Evolutionary conservation across 768 basidiomycete species (phyloP).

Genomic region (Boletus huronensis): DNA sequence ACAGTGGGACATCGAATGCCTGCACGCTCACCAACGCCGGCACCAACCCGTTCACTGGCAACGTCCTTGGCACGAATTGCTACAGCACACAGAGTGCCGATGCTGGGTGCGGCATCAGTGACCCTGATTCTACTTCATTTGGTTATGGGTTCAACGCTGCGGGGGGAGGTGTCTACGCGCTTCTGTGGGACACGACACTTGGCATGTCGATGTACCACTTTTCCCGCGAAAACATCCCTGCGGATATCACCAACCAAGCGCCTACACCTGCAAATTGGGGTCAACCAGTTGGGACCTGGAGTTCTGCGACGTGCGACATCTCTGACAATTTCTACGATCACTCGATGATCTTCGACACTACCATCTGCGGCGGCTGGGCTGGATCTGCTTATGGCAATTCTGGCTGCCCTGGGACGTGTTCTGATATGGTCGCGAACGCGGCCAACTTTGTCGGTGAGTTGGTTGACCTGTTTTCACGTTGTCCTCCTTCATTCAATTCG

Average conservation of each 20-base stretch:
- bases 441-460: slow-evolving; percentile 49
- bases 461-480: neutral
- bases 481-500: neutral
- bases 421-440: slow-evolving; percentile 48
- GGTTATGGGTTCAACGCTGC: slow-evolving; percentile 28
- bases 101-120: slow-evolving; percentile 47
- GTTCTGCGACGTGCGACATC: slow-evolving; percentile 47
- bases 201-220: slow-evolving; percentile 60
- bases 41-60: slow-evolving; percentile 10
- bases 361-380: slow-evolving; percentile 34
- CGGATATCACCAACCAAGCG: slow-evolving; percentile 43
- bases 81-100: slow-evolving; percentile 40
- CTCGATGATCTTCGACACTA: slow-evolving; percentile 39
- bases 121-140: slow-evolving; percentile 41
- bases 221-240: slow-evolving; percentile 45
- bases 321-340: slow-evolving; percentile 48
- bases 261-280: slow-evolving; percentile 52
- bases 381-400: slow-evolving; percentile 17
- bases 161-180: slow-evolving; percentile 54
- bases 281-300: slow-evolving; percentile 49
- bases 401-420: slow-evolving; percentile 43
- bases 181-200: slow-evolving; percentile 43
- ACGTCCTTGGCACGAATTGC: slow-evolving; percentile 34
- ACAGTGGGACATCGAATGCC: slow-evolving; percentile 45
- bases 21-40: slow-evolving; percentile 23